Conservation (phyloP, 129 eudicot genomes). For the Lactuca sativa region DNA sequence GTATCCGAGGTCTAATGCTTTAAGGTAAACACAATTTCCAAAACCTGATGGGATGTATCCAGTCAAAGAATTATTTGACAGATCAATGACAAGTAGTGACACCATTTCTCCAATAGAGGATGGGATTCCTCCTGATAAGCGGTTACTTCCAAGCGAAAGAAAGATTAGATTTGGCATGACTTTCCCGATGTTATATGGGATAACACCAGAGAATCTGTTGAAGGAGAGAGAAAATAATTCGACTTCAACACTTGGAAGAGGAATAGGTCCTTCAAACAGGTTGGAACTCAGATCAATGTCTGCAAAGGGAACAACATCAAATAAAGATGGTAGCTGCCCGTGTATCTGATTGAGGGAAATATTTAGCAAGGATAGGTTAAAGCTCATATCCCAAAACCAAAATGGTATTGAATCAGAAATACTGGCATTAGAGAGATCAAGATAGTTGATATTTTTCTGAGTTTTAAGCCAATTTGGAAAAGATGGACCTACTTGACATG, state of each 20-base stretch:
- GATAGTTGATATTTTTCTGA: constrained; percentile 31
- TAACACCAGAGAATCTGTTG: constrained; percentile 42
- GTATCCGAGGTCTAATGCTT: constrained; percentile 47
- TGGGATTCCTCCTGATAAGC: constrained; percentile 46
- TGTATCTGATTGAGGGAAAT: constrained; percentile 39
- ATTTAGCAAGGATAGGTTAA: constrained; percentile 37
- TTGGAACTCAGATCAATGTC: constrained; percentile 51
- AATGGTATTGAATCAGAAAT: constrained; percentile 41
- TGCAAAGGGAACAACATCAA: constrained; percentile 36
- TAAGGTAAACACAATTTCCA: constrained; percentile 31
- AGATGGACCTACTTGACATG: constrained; percentile 41
- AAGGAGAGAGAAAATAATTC: constrained; percentile 41
- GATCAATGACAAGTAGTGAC: constrained; percentile 39
- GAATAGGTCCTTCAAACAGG: constrained; percentile 42
- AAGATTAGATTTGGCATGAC: constrained; percentile 42
- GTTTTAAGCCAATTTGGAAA: constrained; percentile 50
- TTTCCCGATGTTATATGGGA: constrained; percentile 39
- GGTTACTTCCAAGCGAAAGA: constrained; percentile 45
- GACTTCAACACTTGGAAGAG: constrained; percentile 41
- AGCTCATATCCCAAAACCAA: constrained; percentile 28
- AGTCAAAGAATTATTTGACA: constrained; percentile 37
- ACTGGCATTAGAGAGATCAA: constrained; percentile 48
- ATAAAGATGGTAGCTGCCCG: constrained; percentile 37
- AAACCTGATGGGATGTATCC: constrained; percentile 40
- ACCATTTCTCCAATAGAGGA: constrained; percentile 39